Evolutionary conservation across 176 grass and related monocot species (phyloP).

Genomic region (Triticum timopheevii): DNA sequence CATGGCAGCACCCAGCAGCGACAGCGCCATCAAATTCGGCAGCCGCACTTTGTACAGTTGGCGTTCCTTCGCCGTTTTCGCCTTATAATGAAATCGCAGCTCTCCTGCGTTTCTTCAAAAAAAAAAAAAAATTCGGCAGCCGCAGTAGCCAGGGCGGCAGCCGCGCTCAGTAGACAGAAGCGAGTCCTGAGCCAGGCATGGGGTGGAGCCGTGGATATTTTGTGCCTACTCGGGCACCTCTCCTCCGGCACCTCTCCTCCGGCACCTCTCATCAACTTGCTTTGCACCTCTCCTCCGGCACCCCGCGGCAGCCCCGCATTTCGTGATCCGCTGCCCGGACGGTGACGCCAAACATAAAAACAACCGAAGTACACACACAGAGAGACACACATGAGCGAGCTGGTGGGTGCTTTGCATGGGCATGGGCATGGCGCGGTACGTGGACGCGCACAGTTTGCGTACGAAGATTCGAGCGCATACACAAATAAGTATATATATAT

Average conservation of each 20-base stretch:
- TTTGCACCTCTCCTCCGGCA: background rate
- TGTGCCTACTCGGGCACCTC: background rate
- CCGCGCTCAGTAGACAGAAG: background rate
- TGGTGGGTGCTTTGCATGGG: too few relatives aligned
- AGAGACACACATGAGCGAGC: too few relatives aligned
- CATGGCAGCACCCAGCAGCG: slow-evolving; percentile 11
- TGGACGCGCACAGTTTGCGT: background rate
- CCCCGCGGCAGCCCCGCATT: too few relatives aligned
- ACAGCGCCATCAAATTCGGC: slow-evolving; percentile 45
- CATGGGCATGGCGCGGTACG: too few relatives aligned
- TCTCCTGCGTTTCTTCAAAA: too few relatives aligned
- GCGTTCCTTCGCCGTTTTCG: too few relatives aligned
- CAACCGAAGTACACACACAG: too few relatives aligned
- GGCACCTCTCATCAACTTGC: background rate
- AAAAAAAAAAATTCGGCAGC: slow-evolving; percentile 37
- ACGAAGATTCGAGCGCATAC: background rate
- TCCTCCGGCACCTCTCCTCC: background rate
- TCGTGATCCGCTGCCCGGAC: background rate
- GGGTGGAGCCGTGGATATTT: background rate
- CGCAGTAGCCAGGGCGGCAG: background rate
- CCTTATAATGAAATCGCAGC: too few relatives aligned
- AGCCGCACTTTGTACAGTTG: too few relatives aligned
- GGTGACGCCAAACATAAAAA: too few relatives aligned
- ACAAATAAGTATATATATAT: background rate
- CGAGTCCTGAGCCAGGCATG: background rate